Conservation (phyloP, 1,284 basidiomycete species). For the Cryptococcus sp. region DNA sequence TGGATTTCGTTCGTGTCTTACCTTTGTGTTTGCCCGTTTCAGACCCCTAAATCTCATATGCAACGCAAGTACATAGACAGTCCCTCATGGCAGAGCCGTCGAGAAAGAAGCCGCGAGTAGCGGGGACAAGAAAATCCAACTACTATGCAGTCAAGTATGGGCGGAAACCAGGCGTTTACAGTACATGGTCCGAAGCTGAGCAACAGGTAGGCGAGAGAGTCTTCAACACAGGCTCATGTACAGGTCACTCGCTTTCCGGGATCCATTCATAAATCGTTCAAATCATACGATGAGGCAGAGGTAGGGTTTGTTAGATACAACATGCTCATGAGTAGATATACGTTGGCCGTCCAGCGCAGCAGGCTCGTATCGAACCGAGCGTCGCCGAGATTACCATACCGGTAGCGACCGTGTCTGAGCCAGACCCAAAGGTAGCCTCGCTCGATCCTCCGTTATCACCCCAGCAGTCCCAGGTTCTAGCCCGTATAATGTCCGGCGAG, state of each 20-base stretch:
- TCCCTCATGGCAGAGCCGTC: too few species aligned
- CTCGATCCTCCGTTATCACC: slow-evolving; percentile 28
- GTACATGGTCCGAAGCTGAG: slow-evolving; percentile 27
- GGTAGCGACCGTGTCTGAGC: neutral
- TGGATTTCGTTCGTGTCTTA: too few species aligned
- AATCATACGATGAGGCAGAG: slow-evolving; percentile 18
- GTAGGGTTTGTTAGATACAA: slow-evolving; percentile 14
- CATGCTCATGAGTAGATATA: neutral
- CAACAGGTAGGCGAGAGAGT: slow-evolving; percentile 22
- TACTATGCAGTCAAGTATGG: slow-evolving; percentile 33
- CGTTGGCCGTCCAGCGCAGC: neutral
- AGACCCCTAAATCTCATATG: too few species aligned
- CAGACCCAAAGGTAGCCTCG: slow-evolving; percentile 41
- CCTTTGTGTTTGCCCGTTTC: too few species aligned
- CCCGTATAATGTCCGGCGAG: slow-evolving; percentile 65
- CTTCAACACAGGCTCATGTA: neutral
- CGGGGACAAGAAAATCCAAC: slow-evolving; percentile 6
- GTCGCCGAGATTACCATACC: neutral
- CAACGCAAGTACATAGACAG: too few species aligned
- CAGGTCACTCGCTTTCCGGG: slow-evolving; percentile 28
- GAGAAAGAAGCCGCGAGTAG: too few species aligned
- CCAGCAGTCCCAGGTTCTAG: slow-evolving; percentile 72
- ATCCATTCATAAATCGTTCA: slow-evolving; percentile 27
- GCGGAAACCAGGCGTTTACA: slow-evolving; percentile 32
- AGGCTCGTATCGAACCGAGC: neutral